Evolutionary conservation across 768 basidiomycete genomes (phyloP).

Genomic region (Cubamyces lactineus): DNA sequence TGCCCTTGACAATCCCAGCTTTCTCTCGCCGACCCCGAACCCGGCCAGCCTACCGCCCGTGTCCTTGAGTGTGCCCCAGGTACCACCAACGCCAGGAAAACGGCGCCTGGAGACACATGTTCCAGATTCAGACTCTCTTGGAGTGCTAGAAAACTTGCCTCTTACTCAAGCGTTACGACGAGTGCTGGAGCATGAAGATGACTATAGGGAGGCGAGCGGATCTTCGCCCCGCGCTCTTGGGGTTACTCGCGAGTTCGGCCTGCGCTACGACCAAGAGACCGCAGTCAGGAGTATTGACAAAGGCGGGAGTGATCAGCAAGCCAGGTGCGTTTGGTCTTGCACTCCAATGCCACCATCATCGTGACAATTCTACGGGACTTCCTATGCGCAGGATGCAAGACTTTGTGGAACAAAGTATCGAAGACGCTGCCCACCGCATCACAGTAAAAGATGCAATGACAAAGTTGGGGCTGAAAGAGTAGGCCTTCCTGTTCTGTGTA

Average conservation of each 20-base stretch:
- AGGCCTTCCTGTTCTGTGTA: constrained; percentile 22
- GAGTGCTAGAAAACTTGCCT: neutral
- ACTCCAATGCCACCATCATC: too few species aligned
- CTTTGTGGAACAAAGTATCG: constrained; percentile 62
- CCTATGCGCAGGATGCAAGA: constrained; percentile 52
- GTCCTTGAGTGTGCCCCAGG: constrained; percentile 9
- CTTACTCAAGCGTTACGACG: constrained; percentile 3
- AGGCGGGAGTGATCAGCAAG: constrained; percentile 60
- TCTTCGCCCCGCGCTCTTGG: neutral
- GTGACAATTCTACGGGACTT: neutral
- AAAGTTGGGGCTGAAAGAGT: constrained; percentile 56
- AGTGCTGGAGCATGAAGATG: constrained; percentile 7
- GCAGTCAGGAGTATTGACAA: constrained; percentile 54
- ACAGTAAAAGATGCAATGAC: constrained; percentile 56
- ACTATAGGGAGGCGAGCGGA: neutral
- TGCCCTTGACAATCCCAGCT: constrained; percentile 26
- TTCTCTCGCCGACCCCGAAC: constrained; percentile 6
- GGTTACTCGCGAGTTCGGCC: constrained; percentile 37
- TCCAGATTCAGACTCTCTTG: neutral
- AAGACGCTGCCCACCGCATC: constrained; percentile 56
- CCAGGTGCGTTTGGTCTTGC: constrained; percentile 40
- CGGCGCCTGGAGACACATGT: neutral
- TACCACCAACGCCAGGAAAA: constrained; percentile 7
- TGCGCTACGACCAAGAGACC: constrained; percentile 55
- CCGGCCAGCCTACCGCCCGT: constrained; percentile 4